A percentile compares a stretch with the other conserved stretches of the same genome.
Evolutionary conservation across 2,329 filamentous ascomycete genomes (phyloP).

Genomic region (Corinectria fuckeliana): DNA sequence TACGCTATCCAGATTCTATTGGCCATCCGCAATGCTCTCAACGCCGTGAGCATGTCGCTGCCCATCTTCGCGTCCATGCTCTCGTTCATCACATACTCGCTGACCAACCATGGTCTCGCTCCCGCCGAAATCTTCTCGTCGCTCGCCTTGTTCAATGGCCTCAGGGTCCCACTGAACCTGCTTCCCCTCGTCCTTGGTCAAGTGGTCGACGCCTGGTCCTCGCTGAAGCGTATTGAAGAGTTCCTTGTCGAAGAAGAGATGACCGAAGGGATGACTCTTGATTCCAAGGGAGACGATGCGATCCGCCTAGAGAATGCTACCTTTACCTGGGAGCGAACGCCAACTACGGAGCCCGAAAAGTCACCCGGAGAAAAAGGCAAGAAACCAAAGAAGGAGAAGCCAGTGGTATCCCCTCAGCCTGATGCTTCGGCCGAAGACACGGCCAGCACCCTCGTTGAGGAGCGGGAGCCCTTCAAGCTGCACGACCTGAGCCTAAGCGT

Average conservation of each 20-base stretch:
- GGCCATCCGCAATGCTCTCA: constrained; percentile 83
- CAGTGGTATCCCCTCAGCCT: constrained; percentile 33
- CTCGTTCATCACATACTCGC: constrained; percentile 83
- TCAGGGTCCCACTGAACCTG: constrained; percentile 89
- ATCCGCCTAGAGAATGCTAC: constrained; percentile 74
- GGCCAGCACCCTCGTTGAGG: constrained; percentile 62
- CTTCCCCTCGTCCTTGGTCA: constrained; percentile 88
- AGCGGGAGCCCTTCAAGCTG: constrained; percentile 74
- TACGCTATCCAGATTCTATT: constrained; percentile 82
- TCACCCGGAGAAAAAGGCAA: constrained; percentile 50
- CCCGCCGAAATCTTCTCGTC: constrained; percentile 91
- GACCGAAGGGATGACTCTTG: constrained; percentile 68
- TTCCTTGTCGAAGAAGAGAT: constrained; percentile 88
- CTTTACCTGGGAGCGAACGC: constrained; percentile 86
- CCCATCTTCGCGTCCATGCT: constrained; percentile 96
- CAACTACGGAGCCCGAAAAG: constrained; percentile 59
- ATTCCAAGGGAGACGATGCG: constrained; percentile 67
- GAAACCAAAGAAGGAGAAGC: constrained; percentile 46
- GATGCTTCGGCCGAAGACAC: constrained; percentile 53
- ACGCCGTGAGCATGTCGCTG: constrained; percentile 82
- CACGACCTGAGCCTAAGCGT: constrained; percentile 71
- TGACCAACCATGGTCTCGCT: constrained; percentile 70
- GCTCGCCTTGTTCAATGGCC: constrained; percentile 88
- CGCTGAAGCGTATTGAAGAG: constrained; percentile 83
- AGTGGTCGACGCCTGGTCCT: constrained; percentile 87